Percentiles rank a stretch among this genome's conserved stretches.
Conservation (phyloP, 2,329 filamentous ascomycete species). For the Phyllosticta citribraziliensis region DNA sequence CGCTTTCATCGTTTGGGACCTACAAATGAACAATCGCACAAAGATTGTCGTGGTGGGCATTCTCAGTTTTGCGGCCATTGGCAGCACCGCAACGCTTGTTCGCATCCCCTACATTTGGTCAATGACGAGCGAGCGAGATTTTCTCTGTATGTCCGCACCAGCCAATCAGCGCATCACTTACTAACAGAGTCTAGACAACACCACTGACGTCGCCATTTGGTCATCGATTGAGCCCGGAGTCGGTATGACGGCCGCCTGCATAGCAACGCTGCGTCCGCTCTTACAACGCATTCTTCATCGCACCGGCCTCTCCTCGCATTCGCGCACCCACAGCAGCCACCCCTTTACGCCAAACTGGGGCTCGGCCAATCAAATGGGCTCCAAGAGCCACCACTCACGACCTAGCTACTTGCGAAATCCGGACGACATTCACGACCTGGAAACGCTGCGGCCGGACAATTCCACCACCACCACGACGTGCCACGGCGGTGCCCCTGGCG, state of each 20-base stretch:
- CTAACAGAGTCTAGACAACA: neutral
- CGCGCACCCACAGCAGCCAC: slow-evolving; percentile 1
- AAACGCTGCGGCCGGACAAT: slow-evolving; percentile 10
- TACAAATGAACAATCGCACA: slow-evolving; percentile 45
- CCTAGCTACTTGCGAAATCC: slow-evolving; percentile 13
- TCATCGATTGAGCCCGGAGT: slow-evolving; percentile 25
- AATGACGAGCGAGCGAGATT: slow-evolving; percentile 30
- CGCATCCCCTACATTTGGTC: slow-evolving; percentile 35
- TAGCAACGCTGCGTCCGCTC: slow-evolving; percentile 41
- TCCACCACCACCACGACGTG: slow-evolving; percentile 8
- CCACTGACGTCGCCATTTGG: slow-evolving; percentile 12
- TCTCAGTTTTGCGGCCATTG: slow-evolving; percentile 40
- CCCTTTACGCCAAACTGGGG: neutral
- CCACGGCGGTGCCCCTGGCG: neutral
- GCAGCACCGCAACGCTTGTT: slow-evolving; percentile 42
- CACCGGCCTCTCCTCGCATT: slow-evolving; percentile 14
- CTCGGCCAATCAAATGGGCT: slow-evolving; percentile 1
- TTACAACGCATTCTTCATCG: slow-evolving; percentile 24
- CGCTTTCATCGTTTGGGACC: slow-evolving; percentile 43
- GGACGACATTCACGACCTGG: neutral
- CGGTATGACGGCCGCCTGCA: slow-evolving; percentile 36
- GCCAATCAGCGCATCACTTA: neutral
- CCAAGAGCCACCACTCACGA: neutral
- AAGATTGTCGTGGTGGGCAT: slow-evolving; percentile 45
- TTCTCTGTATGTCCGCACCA: slow-evolving; percentile 23